Evolutionary conservation across 805 yeast species (phyloP), one percentile per base, ranked within the genome.

Genomic region (Nakazawaea ambrosiae): DNA sequence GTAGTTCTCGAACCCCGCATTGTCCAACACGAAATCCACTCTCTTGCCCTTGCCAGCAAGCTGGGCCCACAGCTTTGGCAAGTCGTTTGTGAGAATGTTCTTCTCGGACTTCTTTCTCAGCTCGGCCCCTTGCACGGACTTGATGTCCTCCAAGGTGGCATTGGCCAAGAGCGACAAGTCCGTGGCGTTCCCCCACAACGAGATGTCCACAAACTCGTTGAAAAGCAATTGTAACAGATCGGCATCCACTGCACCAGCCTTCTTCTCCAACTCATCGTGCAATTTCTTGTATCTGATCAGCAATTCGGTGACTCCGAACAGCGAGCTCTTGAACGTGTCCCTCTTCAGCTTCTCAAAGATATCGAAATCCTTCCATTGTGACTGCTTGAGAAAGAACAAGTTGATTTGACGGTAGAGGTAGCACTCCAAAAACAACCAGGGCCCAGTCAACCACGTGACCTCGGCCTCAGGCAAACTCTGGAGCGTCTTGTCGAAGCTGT

Each of bases 151-250:
- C 20, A 87, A 56, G 6, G 88, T 77, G n/a, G 90, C 87, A 42
- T 85, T 88, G 4, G 94, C 89, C 45, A 92, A 67, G 37, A 94
- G 64, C 0, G 97, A 87, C 52, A 92, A 70, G 58, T 92, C 99
- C 4, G 97, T 86, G 15, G 97, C 97, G 58, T 92, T 92, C 20
- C 99, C 99, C 99, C 99, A 92, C 37, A 92, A 61, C 0, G 96
- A 85, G 39, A 90, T 75, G 54, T 88, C 95, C 30, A 84, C 61
- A 45, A 89, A 83, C 55, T 92, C 99, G 44, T 68, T 73, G 65
- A 88, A 89, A 31, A 87, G 62, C 10, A 81, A 49, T 43, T 66
- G 57, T 44, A 79, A 57, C 0, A 70, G 56, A 4, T 72, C 77
- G 1, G 43, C 43, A 40, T 53, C 48, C 14, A 47, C 42, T 2